Percentiles rank a stretch among this genome's conserved stretches.
phyloP scores from a whole-genome alignment of 495 filamentous ascomycete species.

The Beverwykella pulmonaria region DNA sequence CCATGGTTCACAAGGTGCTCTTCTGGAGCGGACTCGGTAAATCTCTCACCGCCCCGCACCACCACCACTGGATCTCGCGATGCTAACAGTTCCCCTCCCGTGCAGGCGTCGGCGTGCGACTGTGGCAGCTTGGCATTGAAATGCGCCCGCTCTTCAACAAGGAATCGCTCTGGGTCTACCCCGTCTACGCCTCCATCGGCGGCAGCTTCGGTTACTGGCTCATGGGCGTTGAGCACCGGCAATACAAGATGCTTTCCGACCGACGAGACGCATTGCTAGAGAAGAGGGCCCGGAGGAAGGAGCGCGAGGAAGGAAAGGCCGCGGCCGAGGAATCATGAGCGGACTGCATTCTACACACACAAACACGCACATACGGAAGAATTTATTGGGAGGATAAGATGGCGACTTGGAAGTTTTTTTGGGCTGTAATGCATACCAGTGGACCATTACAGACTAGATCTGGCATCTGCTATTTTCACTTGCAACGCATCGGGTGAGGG shows the following conservation, averaged over 20 bases:
- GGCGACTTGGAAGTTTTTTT: too few species aligned
- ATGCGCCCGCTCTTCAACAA: constrained; percentile 90
- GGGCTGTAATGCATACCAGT: too few species aligned
- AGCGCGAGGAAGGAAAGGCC: constrained; percentile 26
- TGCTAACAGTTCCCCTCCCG: constrained; percentile 7
- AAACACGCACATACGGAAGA: neutral
- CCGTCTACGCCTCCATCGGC: constrained; percentile 79
- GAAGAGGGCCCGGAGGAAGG: constrained; percentile 56
- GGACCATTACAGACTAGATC: neutral
- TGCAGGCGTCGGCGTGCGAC: constrained; percentile 81
- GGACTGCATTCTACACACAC: neutral
- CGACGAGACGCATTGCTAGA: constrained; percentile 78
- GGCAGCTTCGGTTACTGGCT: constrained; percentile 97
- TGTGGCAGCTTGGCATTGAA: constrained; percentile 97
- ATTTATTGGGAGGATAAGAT: neutral
- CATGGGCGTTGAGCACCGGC: constrained; percentile 77
- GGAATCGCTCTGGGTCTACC: constrained; percentile 84
- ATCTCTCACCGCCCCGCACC: constrained; percentile 14
- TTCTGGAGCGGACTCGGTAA: constrained; percentile 98
- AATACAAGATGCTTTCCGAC: constrained; percentile 72
- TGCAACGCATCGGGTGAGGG: neutral
- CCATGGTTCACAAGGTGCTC: constrained; percentile 77
- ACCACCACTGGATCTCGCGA: constrained; percentile 4
- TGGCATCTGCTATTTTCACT: constrained; percentile 6
- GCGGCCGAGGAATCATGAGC: constrained; percentile 15